phyloP scores from a whole-genome alignment of 352 stramenopile species.

The Pythium diclinum region DNA sequence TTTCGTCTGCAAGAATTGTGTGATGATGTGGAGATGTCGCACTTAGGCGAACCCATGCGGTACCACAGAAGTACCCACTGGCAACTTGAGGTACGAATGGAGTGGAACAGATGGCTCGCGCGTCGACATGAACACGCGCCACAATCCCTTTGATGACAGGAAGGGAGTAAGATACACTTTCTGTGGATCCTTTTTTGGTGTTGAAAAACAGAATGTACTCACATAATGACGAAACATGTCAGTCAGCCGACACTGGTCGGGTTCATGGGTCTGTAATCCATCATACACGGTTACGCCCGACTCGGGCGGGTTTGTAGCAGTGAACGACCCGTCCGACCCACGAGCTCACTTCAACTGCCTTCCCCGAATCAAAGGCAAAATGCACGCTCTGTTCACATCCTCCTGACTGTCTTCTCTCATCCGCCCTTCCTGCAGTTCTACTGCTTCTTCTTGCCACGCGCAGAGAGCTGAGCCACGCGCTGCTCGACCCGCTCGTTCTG shows the following conservation, averaged over 20 bases:
- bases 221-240: not conserved
- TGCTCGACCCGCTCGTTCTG: slow-evolving; percentile 57
- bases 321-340: not conserved
- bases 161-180: not conserved
- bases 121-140: slow-evolving; percentile 9
- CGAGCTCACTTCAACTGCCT: slow-evolving; percentile 2
- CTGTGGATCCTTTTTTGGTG: no score
- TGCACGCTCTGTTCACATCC: not conserved
- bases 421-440: not conserved
- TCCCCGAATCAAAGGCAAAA: not conserved
- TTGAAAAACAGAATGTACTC: not conserved
- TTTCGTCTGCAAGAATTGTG: slow-evolving; percentile 2
- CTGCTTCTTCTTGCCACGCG: slow-evolving; percentile 16
- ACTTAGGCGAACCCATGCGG: slow-evolving; percentile 9
- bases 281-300: no score
- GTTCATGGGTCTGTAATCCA: not conserved
- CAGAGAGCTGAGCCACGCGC: slow-evolving; percentile 57
- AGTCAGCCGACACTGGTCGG: not conserved
- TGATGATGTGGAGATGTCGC: slow-evolving; percentile 12
- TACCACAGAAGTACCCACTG: slow-evolving; percentile 2
- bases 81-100: slow-evolving; percentile 19
- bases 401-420: not conserved
- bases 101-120: slow-evolving; percentile 4
- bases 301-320: not conserved
- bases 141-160: slow-evolving; percentile 1